Percentiles rank a stretch among this genome's conserved stretches.
These are phyloP conservation scores for Metschnikowia bowlesiae DNA, from an alignment of 805 yeast genomes.

Conservation along the genomic window DNA sequence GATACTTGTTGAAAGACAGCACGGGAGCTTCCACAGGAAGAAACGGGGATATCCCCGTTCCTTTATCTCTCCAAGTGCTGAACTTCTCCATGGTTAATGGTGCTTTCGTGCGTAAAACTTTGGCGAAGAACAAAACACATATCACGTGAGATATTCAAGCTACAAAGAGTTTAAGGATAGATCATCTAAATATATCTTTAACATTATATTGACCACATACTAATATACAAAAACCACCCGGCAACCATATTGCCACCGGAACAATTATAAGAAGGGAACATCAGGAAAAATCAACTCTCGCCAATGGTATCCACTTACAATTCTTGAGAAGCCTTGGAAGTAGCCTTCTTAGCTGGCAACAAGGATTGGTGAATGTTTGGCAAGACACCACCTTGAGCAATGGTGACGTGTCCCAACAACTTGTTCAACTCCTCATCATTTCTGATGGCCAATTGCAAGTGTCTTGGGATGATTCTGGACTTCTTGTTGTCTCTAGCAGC, in stretches of 20 bases:
- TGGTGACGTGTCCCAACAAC: slow-evolving; percentile 60
- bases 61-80: slow-evolving; percentile 80
- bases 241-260: slow-evolving; percentile 17
- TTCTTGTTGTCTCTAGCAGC: slow-evolving; percentile 79
- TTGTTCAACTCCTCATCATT: slow-evolving; percentile 50
- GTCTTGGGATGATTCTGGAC: slow-evolving; percentile 60
- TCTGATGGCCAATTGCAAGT: slow-evolving; percentile 50
- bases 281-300: slow-evolving; percentile 19
- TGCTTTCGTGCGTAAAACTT: background rate
- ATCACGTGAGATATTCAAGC: background rate
- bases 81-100: slow-evolving; percentile 33
- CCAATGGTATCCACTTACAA: slow-evolving; percentile 18
- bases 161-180: background rate
- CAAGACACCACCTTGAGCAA: slow-evolving; percentile 51
- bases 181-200: slow-evolving; percentile 12
- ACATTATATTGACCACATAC: slow-evolving; percentile 23
- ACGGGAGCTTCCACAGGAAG: slow-evolving; percentile 47
- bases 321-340: slow-evolving; percentile 22
- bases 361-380: slow-evolving; percentile 48
- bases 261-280: slow-evolving; percentile 18
- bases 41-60: slow-evolving; percentile 92
- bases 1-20: slow-evolving; percentile 6
- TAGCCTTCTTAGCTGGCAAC: slow-evolving; percentile 33
- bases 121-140: background rate
- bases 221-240: slow-evolving; percentile 20